Evolutionary conservation across 139 green algal genomes (phyloP).

Genomic region (Micromonas commoda): DNA sequence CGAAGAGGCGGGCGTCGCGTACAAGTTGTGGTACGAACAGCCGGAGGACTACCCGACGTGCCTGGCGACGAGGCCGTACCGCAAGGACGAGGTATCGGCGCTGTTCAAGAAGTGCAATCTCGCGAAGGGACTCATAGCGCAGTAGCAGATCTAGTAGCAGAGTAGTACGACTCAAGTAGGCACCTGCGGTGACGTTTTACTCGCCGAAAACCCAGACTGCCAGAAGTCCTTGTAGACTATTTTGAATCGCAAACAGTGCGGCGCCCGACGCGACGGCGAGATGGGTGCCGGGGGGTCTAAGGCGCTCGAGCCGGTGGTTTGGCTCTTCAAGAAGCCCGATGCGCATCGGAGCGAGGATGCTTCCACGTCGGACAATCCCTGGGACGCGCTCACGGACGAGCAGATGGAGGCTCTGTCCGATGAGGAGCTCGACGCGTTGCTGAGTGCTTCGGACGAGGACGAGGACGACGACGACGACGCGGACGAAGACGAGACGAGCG

Average conservation of each 20-base stretch:
- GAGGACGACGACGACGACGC: background rate
- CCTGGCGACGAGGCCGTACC: slow-evolving; percentile 76
- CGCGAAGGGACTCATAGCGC: slow-evolving; percentile 29
- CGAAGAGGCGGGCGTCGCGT: slow-evolving; percentile 51
- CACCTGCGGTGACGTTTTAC: no score
- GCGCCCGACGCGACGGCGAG: no score
- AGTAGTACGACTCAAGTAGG: no score
- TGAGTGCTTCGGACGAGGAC: background rate
- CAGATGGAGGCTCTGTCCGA: background rate
- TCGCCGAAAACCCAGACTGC: no score
- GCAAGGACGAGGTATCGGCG: slow-evolving; percentile 52
- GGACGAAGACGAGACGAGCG: background rate
- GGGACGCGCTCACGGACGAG: background rate
- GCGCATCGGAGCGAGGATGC: no score
- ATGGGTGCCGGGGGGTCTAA: no score
- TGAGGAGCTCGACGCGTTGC: background rate
- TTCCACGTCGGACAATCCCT: no score
- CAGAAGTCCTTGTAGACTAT: no score
- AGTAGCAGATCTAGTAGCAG: no score
- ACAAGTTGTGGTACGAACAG: slow-evolving; percentile 88
- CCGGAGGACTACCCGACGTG: slow-evolving; percentile 84
- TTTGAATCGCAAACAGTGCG: no score
- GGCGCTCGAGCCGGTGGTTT: no score
- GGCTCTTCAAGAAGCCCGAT: no score
- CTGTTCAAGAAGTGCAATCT: slow-evolving; percentile 87